Base-by-base conservation (phyloP, 2,329 filamentous ascomycete species). In the Colletotrichum destructivum region DNA sequence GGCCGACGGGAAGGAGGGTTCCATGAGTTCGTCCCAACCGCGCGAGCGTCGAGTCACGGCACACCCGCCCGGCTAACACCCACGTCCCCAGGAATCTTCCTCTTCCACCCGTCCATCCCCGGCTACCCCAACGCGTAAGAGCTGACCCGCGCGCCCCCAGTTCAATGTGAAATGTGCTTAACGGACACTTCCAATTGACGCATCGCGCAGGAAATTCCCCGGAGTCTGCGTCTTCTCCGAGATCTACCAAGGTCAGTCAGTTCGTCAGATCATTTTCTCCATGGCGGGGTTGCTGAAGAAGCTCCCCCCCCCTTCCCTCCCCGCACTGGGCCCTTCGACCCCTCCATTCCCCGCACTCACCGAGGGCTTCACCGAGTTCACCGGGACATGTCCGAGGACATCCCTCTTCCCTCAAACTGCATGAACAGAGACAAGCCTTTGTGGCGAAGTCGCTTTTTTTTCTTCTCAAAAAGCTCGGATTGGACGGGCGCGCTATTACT, bases 221-320 rank as follows among this genome's bases (percentile, higher is more conserved):
- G 95, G 93, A 23, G 93, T 98, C 6, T 92, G 94, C 16, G 87
- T 98, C 68, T 98, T 97, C 80, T 95, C 92, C 76, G 95, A 98
- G 84, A 98, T 98, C 78, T 98, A 98, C 79, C 95, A 98, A 91
- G 95, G 94, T 95, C 82, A 69, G 78, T 71, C 52, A 55, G 13
- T 40, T 2, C 35, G 35, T 38, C 56, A 31, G 46, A 21, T n/a
- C 26, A 47, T 55, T 13, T 38, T 55, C 59, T 49, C 47, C 35
- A 65, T 57, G 66, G 71, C 64, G 64, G 71, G 61, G 71, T 57
- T 40, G 4, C 35, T 18, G 66, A 71, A 62, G 3, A 38, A 40
- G 35, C 65, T 46, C 12, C 55, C 62, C 35, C 35, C 35, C 23
- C 23, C 23, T n/a, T n/a, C n/a, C n/a, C 31, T 38, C 35, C 35